Evolutionary conservation across 768 basidiomycete species (phyloP).

Genomic region (Calocera viscosa): DNA sequence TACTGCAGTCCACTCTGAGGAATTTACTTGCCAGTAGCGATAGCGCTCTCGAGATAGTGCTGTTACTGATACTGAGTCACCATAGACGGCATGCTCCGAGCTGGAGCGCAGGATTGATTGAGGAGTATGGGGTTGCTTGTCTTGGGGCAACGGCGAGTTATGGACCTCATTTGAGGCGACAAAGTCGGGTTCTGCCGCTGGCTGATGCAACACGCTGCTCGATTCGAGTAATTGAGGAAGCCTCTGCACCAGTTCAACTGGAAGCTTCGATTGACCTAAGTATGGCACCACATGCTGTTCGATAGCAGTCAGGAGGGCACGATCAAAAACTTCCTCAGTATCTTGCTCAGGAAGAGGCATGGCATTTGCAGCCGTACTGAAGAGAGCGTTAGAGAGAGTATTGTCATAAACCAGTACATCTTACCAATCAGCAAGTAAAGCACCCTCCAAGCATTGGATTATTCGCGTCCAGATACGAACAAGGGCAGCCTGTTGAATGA

Average conservation of each 20-base stretch:
- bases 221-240: not conserved
- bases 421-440: slow-evolving; percentile 74
- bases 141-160: slow-evolving; percentile 14
- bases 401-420: slow-evolving; percentile 19
- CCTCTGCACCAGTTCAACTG: slow-evolving; percentile 49
- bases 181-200: slow-evolving; percentile 16
- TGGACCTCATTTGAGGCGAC: slow-evolving; percentile 11
- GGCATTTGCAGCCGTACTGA: slow-evolving; percentile 46
- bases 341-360: slow-evolving; percentile 55
- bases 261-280: slow-evolving; percentile 53
- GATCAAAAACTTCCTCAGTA: slow-evolving; percentile 73
- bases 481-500: slow-evolving; percentile 47
- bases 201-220: not conserved
- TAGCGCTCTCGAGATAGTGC: slow-evolving; percentile 65
- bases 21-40: slow-evolving; percentile 51
- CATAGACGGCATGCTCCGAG: not conserved
- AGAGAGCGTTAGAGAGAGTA: slow-evolving; percentile 10
- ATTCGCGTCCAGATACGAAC: slow-evolving; percentile 80
- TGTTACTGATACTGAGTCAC: slow-evolving; percentile 3
- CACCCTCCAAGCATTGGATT: slow-evolving; percentile 68
- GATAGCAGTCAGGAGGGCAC: slow-evolving; percentile 60
- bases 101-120: not conserved
- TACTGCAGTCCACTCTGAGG: not conserved
- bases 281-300: slow-evolving; percentile 72
- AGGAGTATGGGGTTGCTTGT: not conserved